Percentiles rank a stretch among this genome's conserved stretches.
Conservation (phyloP, 1,284 basidiomycete genomes). For the Pyrrhoderma noxium region DNA sequence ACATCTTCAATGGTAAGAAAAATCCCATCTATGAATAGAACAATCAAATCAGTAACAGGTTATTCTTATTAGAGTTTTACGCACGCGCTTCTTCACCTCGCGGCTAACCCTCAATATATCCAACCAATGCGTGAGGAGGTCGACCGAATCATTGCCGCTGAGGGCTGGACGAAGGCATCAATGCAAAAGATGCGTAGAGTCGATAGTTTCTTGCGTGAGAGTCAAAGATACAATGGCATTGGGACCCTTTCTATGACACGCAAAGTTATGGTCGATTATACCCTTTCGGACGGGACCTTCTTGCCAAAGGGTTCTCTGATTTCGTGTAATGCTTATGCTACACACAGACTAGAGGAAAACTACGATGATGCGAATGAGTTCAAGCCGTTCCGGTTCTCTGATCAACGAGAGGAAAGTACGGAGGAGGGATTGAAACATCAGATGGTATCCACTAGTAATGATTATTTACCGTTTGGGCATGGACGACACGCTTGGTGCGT, state of each 20-base stretch:
- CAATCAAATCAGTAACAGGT: not conserved
- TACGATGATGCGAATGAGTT: slow-evolving; percentile 27
- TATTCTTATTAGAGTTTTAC: slow-evolving; percentile 27
- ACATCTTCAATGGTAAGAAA: slow-evolving; percentile 28
- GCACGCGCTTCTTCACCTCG: slow-evolving; percentile 32
- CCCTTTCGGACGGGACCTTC: slow-evolving; percentile 35
- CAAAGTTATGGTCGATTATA: slow-evolving; percentile 30
- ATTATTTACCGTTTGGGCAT: slow-evolving; percentile 27
- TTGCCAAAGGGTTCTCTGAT: slow-evolving; percentile 32
- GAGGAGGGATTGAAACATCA: slow-evolving; percentile 20
- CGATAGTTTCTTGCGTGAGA: slow-evolving; percentile 43
- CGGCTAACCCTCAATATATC: slow-evolving; percentile 32
- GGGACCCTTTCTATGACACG: slow-evolving; percentile 29
- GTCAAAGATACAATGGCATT: slow-evolving; percentile 29
- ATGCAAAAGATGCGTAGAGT: slow-evolving; percentile 36
- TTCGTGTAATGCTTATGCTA: slow-evolving; percentile 21
- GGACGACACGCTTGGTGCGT: slow-evolving; percentile 27
- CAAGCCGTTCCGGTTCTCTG: slow-evolving; percentile 29
- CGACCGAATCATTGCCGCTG: slow-evolving; percentile 28
- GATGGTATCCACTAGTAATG: slow-evolving; percentile 22
- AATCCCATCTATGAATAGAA: slow-evolving; percentile 4
- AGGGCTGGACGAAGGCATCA: slow-evolving; percentile 40
- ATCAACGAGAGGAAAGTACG: not conserved
- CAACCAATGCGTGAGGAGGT: slow-evolving; percentile 39
- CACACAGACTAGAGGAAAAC: slow-evolving; percentile 24